A percentile compares a stretch with the other conserved stretches of the same genome.
Conservation (phyloP, 164 flowering plant genomes). For the Nelumbo lutea region DNA sequence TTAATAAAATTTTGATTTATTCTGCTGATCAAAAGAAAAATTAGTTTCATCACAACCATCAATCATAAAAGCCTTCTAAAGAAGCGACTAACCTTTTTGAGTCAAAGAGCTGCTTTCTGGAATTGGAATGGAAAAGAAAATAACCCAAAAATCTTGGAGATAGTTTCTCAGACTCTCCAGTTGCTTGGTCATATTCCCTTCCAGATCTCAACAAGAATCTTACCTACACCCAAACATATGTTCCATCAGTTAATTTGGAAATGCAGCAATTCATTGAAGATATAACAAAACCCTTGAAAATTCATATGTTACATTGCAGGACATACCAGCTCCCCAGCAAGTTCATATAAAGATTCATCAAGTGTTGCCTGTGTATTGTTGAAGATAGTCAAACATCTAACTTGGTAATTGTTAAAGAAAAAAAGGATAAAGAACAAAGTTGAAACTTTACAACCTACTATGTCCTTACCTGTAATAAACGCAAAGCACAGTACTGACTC, state of each 20-base stretch:
- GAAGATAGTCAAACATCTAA: constrained; percentile 8
- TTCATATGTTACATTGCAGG: neutral
- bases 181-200: constrained; percentile 72
- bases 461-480: constrained; percentile 68
- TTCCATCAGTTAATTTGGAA: neutral
- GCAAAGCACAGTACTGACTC: constrained; percentile 95
- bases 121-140: constrained; percentile 72
- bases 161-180: constrained; percentile 61
- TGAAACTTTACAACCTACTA: neutral
- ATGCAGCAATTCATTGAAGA: neutral
- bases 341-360: constrained; percentile 94
- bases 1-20: too few species aligned
- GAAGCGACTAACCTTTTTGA: constrained; percentile 46
- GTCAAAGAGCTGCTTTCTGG: constrained; percentile 56
- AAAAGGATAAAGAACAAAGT: neutral
- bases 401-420: neutral
- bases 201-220: constrained; percentile 96
- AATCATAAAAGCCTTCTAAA: neutral
- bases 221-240: constrained; percentile 42
- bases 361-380: constrained; percentile 73
- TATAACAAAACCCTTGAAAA: neutral
- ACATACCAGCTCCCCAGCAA: constrained; percentile 98
- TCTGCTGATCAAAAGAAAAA: neutral
- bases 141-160: constrained; percentile 91
- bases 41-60: neutral